Conservation (phyloP, 768 basidiomycete genomes). For the Kondoa subrosea region DNA sequence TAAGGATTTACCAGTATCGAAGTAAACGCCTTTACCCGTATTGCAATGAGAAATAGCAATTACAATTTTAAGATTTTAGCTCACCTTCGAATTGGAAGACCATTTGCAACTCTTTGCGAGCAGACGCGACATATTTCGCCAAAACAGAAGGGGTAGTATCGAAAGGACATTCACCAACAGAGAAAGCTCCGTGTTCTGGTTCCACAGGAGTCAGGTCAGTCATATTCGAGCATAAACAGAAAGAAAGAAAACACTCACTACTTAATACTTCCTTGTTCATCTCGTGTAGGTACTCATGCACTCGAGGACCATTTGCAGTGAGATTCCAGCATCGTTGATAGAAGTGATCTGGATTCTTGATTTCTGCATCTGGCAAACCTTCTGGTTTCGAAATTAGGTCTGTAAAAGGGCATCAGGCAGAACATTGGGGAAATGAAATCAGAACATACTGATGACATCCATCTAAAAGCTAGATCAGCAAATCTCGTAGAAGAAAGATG, state of each 20-base stretch:
- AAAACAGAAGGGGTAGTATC: background rate
- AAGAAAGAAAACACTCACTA: slow-evolving; percentile 50
- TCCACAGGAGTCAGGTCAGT: background rate
- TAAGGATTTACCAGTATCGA: background rate
- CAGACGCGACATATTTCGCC: slow-evolving; percentile 39
- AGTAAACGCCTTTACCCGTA: background rate
- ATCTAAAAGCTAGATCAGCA: background rate
- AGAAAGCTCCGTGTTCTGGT: slow-evolving; percentile 15
- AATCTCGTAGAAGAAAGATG: background rate
- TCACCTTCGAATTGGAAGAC: slow-evolving; percentile 47
- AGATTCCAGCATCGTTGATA: slow-evolving; percentile 17
- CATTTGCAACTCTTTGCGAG: slow-evolving; percentile 44
- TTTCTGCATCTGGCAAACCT: slow-evolving; percentile 50
- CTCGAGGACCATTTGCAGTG: slow-evolving; percentile 39
- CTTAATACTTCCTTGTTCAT: slow-evolving; percentile 49
- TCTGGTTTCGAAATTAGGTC: slow-evolving; percentile 40
- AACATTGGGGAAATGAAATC: slow-evolving; percentile 40
- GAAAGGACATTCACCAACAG: background rate
- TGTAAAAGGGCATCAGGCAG: slow-evolving; percentile 47
- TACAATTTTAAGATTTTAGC: background rate
- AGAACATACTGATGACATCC: background rate
- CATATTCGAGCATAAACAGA: slow-evolving; percentile 35
- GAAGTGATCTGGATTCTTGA: slow-evolving; percentile 37
- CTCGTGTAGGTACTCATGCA: slow-evolving; percentile 52
- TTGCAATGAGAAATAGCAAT: background rate